These are phyloP conservation scores for Suhomyces anneliseae DNA, from an alignment of 1,139 yeast genomes.

Conservation along the genomic window DNA sequence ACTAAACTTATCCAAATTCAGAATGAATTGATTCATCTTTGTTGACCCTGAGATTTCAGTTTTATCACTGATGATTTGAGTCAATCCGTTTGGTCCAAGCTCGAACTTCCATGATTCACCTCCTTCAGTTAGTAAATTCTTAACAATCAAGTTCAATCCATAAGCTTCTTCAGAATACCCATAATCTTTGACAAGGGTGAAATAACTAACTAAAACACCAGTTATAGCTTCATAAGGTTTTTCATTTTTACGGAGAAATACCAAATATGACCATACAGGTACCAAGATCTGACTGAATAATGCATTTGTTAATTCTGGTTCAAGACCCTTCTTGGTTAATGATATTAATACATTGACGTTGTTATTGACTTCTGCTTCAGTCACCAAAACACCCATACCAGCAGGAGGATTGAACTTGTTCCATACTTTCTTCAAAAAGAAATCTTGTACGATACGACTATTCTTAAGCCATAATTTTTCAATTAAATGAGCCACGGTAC, in stretches of 20 bases:
- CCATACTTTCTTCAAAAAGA: constrained; percentile 55
- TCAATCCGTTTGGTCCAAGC: constrained; percentile 54
- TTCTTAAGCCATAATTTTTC: constrained; percentile 56
- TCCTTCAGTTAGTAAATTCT: constrained; percentile 45
- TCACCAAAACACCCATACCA: constrained; percentile 27
- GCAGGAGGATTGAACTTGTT: constrained; percentile 36
- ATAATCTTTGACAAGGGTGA: constrained; percentile 36
- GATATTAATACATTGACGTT: constrained; percentile 66
- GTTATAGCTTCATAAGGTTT: constrained; percentile 46
- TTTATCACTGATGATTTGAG: constrained; percentile 42
- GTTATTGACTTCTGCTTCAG: constrained; percentile 58
- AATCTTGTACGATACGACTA: constrained; percentile 54
- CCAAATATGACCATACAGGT: constrained; percentile 62
- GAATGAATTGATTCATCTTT: constrained; percentile 34
- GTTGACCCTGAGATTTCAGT: constrained; percentile 11
- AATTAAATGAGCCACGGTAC: constrained; percentile 58
- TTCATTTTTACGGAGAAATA: constrained; percentile 43
- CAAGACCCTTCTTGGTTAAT: constrained; percentile 52
- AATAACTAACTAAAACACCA: constrained; percentile 49
- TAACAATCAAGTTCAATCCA: constrained; percentile 39
- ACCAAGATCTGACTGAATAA: constrained; percentile 47
- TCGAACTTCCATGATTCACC: constrained; percentile 53
- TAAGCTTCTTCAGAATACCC: constrained; percentile 18
- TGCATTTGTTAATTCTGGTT: constrained; percentile 40
- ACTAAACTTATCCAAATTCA: constrained; percentile 52